Evolutionary conservation across 164 flowering plant genomes (phyloP), one percentile per base, ranked within the genome.

Genomic region (Umbilicus rupestris): DNA sequence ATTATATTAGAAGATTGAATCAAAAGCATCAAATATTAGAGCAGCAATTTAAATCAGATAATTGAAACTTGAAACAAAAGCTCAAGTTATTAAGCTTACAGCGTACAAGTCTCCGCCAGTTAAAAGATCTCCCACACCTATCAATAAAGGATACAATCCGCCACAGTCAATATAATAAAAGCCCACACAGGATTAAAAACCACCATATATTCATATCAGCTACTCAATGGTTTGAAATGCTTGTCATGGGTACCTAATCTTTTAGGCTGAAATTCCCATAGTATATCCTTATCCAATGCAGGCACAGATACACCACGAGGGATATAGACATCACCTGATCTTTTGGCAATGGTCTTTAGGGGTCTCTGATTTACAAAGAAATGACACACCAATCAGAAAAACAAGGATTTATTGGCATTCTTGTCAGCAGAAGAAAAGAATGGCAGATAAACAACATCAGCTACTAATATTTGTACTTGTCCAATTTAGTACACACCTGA

Each of bases 301-400:
- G 99, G 99, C 55, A 92, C 99, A 72, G 98, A 80, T 4, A 92
- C 97, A 75, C 99, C 99, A 76, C 98, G 97, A 68, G 99, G 99
- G 47, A 95, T 95, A 66, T 95, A 95, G 65, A 95, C 99, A 85
- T 95, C 99, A 55, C 97, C 97, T 52, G 97, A 95, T 78, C 68
- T 79, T 65, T 71, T 86, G 11, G 99, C 99, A 79, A 95, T 95
- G 50, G 99, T 88, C 76, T 92, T 95, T 76, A 95, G 73, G 62
- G 99, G 99, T 79, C 98, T 92, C 98, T 95, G 82, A 42, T 74
- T 64, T 52, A 91, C 96, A n/a, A 55, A 52, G 14, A 33, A 39
- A 3, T 45, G 17, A 66, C 42, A 35, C 22, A 11, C 44, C 44
- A 41, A 4, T 41, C 39, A 30, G n/a, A 60, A 16, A 12, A 12